Evolutionary conservation across 805 yeast species (phyloP).

Genomic region (Vanderwaltozyma polyspora): DNA sequence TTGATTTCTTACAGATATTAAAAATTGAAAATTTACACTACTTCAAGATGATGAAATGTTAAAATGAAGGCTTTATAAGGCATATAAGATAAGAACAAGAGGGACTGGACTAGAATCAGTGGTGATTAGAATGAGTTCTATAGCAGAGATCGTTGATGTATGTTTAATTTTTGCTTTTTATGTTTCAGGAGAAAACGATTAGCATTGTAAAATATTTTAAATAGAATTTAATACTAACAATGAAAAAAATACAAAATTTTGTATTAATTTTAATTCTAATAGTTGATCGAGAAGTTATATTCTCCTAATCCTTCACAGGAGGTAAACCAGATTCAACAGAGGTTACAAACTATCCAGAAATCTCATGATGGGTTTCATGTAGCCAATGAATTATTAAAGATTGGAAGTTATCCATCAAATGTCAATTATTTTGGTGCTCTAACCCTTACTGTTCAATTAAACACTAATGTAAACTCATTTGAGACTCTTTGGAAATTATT

Average conservation of each 20-base stretch:
- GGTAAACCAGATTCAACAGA: constrained; percentile 23
- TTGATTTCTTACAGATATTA: no score
- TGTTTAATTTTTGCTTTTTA: no score
- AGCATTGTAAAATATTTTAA: no score
- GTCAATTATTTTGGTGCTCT: constrained; percentile 28
- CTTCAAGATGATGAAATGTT: no score
- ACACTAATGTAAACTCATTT: constrained; percentile 9
- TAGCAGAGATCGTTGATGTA: constrained; percentile 11
- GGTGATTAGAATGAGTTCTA: constrained; percentile 4
- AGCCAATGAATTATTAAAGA: constrained; percentile 19
- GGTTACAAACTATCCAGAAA: constrained; percentile 22
- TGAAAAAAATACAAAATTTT: no score
- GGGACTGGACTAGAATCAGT: no score
- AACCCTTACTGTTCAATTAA: constrained; percentile 26
- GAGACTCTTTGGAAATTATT: constrained; percentile 16
- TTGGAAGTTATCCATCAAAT: constrained; percentile 14
- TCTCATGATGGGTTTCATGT: constrained; percentile 20
- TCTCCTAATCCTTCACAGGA: constrained; percentile 19
- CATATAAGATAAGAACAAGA: no score
- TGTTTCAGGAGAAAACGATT: no score
- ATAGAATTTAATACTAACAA: no score
- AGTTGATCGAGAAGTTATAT: constrained; percentile 21
- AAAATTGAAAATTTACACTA: no score
- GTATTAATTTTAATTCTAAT: neutral
- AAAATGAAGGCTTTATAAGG: no score